These are phyloP conservation scores for Cardamine chenopodiifolia DNA, from an alignment of 345 rosid species.

Conservation along the genomic window DNA sequence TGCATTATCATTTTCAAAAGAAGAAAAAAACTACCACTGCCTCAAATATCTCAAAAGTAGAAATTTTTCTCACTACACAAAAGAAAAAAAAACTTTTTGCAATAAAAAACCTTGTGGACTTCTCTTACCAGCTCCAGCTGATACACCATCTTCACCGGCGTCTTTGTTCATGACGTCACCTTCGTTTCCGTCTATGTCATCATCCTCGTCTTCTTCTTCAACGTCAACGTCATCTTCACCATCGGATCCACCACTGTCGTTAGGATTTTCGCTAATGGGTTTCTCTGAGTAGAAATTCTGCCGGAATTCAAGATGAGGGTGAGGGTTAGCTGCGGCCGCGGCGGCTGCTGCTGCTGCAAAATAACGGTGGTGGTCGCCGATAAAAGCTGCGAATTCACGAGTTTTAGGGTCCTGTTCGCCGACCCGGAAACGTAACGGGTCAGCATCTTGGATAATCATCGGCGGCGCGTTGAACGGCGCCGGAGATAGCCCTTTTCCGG, in stretches of 20 bases:
- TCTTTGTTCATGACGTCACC: conserved; percentile 38
- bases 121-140: conserved; percentile 41
- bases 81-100: background rate
- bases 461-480: conserved; percentile 31
- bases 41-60: conserved; percentile 25
- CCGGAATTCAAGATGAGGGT: conserved; percentile 37
- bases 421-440: conserved; percentile 47
- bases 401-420: conserved; percentile 43
- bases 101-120: background rate
- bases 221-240: conserved; percentile 37
- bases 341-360: conserved; percentile 45
- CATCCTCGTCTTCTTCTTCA: conserved; percentile 43
- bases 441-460: conserved; percentile 43
- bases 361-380: conserved; percentile 44
- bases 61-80: conserved; percentile 2
- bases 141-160: conserved; percentile 22
- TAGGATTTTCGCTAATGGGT: conserved; percentile 28
- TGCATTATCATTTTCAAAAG: conserved; percentile 1
- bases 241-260: conserved; percentile 47
- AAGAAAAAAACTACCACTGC: conserved; percentile 23
- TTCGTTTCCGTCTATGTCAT: conserved; percentile 38
- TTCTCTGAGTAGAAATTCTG: conserved; percentile 41
- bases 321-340: conserved; percentile 41
- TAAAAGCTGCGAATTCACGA: conserved; percentile 42
- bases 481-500: conserved; percentile 37